Conservation (phyloP, 306 rosid genomes). For the Quercus berberidifolia region DNA sequence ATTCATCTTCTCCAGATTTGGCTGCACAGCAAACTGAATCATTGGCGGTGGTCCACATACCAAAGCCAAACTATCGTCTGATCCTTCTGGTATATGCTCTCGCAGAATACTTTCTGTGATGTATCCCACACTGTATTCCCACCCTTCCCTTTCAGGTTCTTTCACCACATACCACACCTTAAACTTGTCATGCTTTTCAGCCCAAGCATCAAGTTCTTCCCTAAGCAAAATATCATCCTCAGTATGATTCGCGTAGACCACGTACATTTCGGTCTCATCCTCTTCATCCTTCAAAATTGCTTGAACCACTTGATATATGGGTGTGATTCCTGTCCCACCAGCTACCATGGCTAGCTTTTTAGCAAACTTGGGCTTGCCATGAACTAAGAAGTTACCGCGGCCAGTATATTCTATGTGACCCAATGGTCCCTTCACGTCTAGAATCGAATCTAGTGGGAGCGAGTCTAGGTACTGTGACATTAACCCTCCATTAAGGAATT, state of each 20-base stretch:
- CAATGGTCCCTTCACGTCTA: constrained; percentile 81
- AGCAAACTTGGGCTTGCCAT: constrained; percentile 48
- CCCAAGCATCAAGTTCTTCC: constrained; percentile 72
- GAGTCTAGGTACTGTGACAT: constrained; percentile 75
- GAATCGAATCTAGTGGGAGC: constrained; percentile 29
- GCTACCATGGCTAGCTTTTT: constrained; percentile 70
- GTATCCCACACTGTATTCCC: constrained; percentile 71
- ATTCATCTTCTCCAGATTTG: constrained; percentile 68
- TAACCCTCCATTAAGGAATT: constrained; percentile 69
- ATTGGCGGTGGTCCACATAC: constrained; percentile 84
- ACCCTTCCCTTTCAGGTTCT: constrained; percentile 45
- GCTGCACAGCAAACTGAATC: constrained; percentile 72
- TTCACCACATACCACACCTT: constrained; percentile 80
- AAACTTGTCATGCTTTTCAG: constrained; percentile 42
- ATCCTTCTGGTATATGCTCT: constrained; percentile 59
- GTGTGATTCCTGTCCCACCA: constrained; percentile 91
- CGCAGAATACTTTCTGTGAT: constrained; percentile 53
- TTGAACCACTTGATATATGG: constrained; percentile 73
- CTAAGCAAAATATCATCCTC: constrained; percentile 73
- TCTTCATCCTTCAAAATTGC: constrained; percentile 66
- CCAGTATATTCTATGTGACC: constrained; percentile 82
- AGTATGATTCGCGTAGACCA: constrained; percentile 72
- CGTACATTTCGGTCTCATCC: constrained; percentile 69
- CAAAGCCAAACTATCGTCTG: constrained; percentile 54
- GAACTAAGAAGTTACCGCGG: constrained; percentile 54